Evolutionary conservation across 106 monocot species (phyloP), one percentile per base, ranked within the genome.

Genomic region (Dioscorea dumetorum): DNA sequence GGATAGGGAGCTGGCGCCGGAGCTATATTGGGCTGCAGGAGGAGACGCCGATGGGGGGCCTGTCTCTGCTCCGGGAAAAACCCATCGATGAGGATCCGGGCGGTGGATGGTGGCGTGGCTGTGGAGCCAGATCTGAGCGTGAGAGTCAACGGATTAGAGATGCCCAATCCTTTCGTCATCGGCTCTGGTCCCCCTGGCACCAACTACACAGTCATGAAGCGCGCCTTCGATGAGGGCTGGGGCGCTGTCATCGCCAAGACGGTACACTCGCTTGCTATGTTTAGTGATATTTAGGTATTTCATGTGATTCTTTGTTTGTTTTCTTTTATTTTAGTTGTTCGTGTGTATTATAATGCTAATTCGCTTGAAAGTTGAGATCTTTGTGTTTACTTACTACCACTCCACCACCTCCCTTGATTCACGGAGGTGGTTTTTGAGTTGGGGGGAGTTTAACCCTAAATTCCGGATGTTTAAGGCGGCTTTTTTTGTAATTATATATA

Each of bases 121-220:
- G 33, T 48, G 16, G 85, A 92, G 73, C 97, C 97, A 31, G 91
- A 97, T 73, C 84, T 97, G 10, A 82, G 71, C 8, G 97, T 97
- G 21, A 72, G 71, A 58, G 97, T 97, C 50, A 97, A 97, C 73
- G 97, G 97, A 48, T 68, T 97, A 61, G 76, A 84, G 67, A 82
- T 97, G 92, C 97, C 92, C 23, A 97, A 97, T 61, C 97, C 97
- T 24, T 97, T 97, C 70, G 97, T 97, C 48, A 97, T 97, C 82
- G 97, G 87, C 18, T 97, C 97, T 33, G 97, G 97, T 2, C 92
- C 97, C 15, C 97, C 92, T 2, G 97, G 97, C 33, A 97, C 97
- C 48, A 97, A 97, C 68, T 92, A 89, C 78, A 97, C 92, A 35
- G 97, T 97, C 53, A 97, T 97, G 97, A 97, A 92, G 77, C 66